These are phyloP conservation scores for Allantophomopsis lycopodina DNA, from an alignment of 2,329 filamentous ascomycete species.

Conservation along the genomic window DNA sequence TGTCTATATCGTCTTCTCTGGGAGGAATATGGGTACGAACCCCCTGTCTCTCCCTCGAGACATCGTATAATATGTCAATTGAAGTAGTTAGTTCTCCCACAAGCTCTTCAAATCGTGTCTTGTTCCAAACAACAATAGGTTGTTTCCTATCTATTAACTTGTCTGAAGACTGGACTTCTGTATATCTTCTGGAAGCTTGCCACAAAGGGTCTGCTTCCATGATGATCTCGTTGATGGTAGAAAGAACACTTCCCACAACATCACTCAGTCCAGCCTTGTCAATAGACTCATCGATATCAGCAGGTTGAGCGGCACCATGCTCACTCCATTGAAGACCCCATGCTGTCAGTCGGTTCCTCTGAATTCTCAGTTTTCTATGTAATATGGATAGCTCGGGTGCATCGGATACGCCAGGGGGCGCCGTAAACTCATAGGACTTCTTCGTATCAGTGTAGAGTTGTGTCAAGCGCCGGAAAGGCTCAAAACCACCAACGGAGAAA, in stretches of 20 bases:
- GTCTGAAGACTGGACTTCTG: slow-evolving; percentile 9
- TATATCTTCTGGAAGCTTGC: slow-evolving; percentile 38
- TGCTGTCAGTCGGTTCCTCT: slow-evolving; percentile 64
- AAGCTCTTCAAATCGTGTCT: slow-evolving; percentile 60
- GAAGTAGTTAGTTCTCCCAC: slow-evolving; percentile 62
- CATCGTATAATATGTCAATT: slow-evolving; percentile 67
- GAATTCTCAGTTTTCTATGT: slow-evolving; percentile 65
- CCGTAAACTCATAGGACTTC: slow-evolving; percentile 59
- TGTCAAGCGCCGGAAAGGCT: slow-evolving; percentile 45
- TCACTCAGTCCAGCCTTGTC: slow-evolving; percentile 65
- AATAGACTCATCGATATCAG: slow-evolving; percentile 57
- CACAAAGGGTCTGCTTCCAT: slow-evolving; percentile 65
- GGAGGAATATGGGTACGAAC: not conserved
- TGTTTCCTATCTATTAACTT: slow-evolving; percentile 35
- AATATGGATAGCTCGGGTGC: slow-evolving; percentile 58
- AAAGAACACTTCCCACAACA: slow-evolving; percentile 65
- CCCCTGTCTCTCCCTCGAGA: slow-evolving; percentile 45
- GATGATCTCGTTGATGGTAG: slow-evolving; percentile 67
- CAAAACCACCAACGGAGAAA: slow-evolving; percentile 11
- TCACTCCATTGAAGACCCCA: slow-evolving; percentile 79
- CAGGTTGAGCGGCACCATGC: slow-evolving; percentile 44
- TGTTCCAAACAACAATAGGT: slow-evolving; percentile 50
- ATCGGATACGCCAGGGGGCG: slow-evolving; percentile 45
- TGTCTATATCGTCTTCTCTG: not conserved
- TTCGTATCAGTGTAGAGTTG: slow-evolving; percentile 74